Conservation (phyloP, 164 flowering plant species). For the Vitis cinerea region DNA sequence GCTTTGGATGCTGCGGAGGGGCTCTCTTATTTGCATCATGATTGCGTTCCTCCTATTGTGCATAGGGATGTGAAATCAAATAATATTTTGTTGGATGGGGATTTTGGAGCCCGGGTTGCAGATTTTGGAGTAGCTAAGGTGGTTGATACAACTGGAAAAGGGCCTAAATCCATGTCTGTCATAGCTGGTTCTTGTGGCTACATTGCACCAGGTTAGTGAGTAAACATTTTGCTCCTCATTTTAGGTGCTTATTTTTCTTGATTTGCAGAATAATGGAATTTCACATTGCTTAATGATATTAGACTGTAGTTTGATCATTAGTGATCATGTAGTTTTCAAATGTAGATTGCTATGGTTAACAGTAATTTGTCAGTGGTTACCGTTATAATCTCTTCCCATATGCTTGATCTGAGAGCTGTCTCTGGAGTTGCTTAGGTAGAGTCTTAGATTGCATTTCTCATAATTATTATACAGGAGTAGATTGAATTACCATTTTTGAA, state of each 20-base stretch:
- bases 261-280: neutral
- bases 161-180: conserved; percentile 62
- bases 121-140: conserved; percentile 83
- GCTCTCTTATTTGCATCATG: conserved; percentile 73
- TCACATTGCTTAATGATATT: neutral
- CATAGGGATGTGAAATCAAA: conserved; percentile 78
- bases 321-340: neutral
- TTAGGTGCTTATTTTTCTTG: neutral
- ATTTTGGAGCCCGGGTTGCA: conserved; percentile 64
- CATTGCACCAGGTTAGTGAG: conserved; percentile 72
- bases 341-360: neutral
- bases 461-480: neutral
- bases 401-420: neutral
- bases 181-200: conserved; percentile 87
- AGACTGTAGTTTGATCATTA: neutral
- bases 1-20: conserved; percentile 78
- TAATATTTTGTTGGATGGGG: conserved; percentile 66
- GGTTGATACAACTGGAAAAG: conserved; percentile 47
- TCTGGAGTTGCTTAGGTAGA: neutral
- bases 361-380: neutral
- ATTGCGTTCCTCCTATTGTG: conserved; percentile 72
- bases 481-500: too few relatives aligned
- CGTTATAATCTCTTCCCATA: neutral
- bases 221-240: neutral
- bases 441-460: neutral